Evolutionary conservation across 129 eudicot genomes (phyloP), one percentile per base, ranked within the genome.

Genomic region (Flaveria ramosissima): DNA sequence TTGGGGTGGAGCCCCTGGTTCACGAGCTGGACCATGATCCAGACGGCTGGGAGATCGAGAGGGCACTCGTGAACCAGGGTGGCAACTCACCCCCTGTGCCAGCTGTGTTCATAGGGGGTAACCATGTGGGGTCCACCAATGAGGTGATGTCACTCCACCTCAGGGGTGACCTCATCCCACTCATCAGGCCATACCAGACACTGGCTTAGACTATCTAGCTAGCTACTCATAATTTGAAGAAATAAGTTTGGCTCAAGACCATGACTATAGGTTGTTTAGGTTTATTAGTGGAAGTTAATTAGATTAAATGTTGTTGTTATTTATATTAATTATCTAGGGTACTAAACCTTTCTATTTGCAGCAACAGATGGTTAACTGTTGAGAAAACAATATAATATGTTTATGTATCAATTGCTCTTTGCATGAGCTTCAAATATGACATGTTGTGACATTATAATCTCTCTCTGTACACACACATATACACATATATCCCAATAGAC

Each of bases 91-190:
- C 90, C 1, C 79, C 83, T 0, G 79, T 84, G 48, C 96, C 96
- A 45, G 91, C 96, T 16, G 89, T 90, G 9, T 90, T 84, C 85
- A 77, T 90, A 46, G 86, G 85, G 11, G 96, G 93, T 21, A 83
- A 86, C 23, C 85, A 83, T 30, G 74, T 89, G 27, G 97, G 97
- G 32, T 92, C 97, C 68, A 92, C 96, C 79, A 90, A 92, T 16
- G 96, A 92, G 82, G 91, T 92, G 70, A 92, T 92, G 96, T 86
- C 96, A 17, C 98, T 90, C 67, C 98, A 92, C 84, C 93, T 92
- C 14, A 88, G 90, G 50, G 98, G 98, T 26, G 55, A 81, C 50
- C 90, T 92, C 27, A 68, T 80, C 55, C 98, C 88, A 6, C 76
- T 86, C 46, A 72, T 92, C 68, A 90, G 83, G 89, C 96, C 92